A percentile compares a stretch with the other conserved stretches of the same genome.
Conservation (phyloP, 2,329 filamentous ascomycete genomes). For the Sodiomyces alkalinus region DNA sequence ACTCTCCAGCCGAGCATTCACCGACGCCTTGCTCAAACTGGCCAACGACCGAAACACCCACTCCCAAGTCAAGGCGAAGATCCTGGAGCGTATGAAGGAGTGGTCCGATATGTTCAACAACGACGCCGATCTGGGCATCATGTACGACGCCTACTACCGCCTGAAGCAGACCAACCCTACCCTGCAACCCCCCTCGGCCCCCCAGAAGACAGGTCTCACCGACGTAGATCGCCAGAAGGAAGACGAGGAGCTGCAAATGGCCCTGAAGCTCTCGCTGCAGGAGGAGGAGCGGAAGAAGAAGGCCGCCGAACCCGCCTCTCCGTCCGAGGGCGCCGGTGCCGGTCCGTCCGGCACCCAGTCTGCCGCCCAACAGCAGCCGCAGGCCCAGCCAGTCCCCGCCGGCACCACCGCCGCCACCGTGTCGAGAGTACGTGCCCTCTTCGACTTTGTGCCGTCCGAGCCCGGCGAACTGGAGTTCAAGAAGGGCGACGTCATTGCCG, state of each 20-base stretch:
- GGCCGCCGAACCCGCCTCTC: constrained; percentile 21
- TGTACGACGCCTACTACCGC: constrained; percentile 87
- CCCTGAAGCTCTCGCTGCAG: constrained; percentile 79
- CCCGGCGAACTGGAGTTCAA: constrained; percentile 90
- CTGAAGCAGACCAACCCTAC: constrained; percentile 77
- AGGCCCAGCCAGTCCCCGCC: constrained; percentile 47
- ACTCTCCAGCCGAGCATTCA: constrained; percentile 81
- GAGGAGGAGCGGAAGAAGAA: constrained; percentile 57
- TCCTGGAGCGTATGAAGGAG: constrained; percentile 88
- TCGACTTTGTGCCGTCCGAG: constrained; percentile 89
- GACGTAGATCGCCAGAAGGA: constrained; percentile 84
- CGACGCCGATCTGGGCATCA: constrained; percentile 87
- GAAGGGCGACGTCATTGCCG: constrained; percentile 93
- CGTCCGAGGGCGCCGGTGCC: constrained; percentile 14
- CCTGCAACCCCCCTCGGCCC: constrained; percentile 80
- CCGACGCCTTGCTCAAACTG: constrained; percentile 79
- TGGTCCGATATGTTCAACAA: constrained; percentile 91
- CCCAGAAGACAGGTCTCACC: constrained; percentile 83
- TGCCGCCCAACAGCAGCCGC: constrained; percentile 21
- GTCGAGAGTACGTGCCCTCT: constrained; percentile 82
- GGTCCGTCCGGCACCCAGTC: constrained; percentile 13
- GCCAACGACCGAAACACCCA: constrained; percentile 93
- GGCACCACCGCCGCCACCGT: constrained; percentile 94
- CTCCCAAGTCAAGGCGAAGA: constrained; percentile 91
- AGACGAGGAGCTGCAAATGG: constrained; percentile 95